phyloP scores from a whole-genome alignment of 1,284 basidiomycete genomes.

The Xerocomus nothofagi region DNA sequence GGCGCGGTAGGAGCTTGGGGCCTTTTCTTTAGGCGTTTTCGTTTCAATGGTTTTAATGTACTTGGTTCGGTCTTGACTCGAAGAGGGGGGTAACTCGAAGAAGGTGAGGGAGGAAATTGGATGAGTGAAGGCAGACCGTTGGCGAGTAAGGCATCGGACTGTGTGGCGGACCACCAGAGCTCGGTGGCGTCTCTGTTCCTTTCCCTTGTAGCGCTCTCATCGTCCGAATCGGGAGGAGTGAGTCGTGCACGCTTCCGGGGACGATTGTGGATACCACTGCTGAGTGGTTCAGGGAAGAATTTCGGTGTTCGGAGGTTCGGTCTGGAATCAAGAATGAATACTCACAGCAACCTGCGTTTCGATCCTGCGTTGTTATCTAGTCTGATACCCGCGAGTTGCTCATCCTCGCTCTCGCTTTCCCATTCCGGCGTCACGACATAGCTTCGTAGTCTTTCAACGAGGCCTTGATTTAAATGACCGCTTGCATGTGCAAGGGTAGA shows the following conservation, averaged over 20 bases:
- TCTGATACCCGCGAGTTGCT: constrained; percentile 25
- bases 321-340: constrained; percentile 19
- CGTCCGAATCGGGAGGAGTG: constrained; percentile 32
- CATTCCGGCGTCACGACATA: constrained; percentile 42
- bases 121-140: constrained; percentile 64
- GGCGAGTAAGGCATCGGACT: constrained; percentile 57
- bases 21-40: constrained; percentile 40
- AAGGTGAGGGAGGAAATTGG: constrained; percentile 41
- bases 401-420: constrained; percentile 43
- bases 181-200: constrained; percentile 47
- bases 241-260: constrained; percentile 48
- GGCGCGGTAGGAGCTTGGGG: constrained; percentile 30
- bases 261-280: constrained; percentile 41
- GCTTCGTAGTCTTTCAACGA: constrained; percentile 20
- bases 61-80: constrained; percentile 17
- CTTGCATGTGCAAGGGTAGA: constrained; percentile 34
- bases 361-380: constrained; percentile 48
- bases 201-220: constrained; percentile 24
- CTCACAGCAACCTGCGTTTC: constrained; percentile 62
- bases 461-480: constrained; percentile 21
- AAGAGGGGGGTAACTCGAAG: constrained; percentile 9
- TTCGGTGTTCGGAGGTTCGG: constrained; percentile 5
- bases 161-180: constrained; percentile 73
- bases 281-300: constrained; percentile 19
- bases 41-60: constrained; percentile 22